Evolutionary conservation across 306 rosid species (phyloP).

Genomic region (Acacia crassicarpa): DNA sequence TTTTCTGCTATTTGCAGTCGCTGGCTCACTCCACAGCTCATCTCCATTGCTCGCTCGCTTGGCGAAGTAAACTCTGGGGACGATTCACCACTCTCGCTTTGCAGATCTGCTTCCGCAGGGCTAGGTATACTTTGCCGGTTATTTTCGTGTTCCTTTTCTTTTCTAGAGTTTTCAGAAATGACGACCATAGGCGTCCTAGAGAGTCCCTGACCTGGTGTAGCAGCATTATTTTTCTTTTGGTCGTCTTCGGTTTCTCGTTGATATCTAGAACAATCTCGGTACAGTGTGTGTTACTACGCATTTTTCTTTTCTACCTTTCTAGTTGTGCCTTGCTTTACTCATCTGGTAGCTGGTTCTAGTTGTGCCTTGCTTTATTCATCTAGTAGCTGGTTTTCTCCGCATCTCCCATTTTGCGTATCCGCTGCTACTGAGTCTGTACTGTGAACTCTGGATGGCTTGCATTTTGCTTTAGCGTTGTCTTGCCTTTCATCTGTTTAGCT

Average conservation of each 20-base stretch:
- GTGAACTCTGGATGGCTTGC: conserved; percentile 18
- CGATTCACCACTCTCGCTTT: neutral
- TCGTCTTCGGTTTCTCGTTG: neutral
- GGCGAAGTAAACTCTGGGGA: neutral
- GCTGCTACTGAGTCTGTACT: neutral
- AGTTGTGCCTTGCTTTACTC: conserved; percentile 29
- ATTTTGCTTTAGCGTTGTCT: conserved; percentile 7
- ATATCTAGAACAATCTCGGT: neutral
- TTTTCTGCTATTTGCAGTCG: neutral
- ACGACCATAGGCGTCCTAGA: neutral
- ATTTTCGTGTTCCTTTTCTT: neutral
- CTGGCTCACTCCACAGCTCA: neutral
- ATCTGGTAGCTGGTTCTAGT: conserved; percentile 24
- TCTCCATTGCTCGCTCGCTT: neutral
- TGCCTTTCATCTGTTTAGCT: neutral
- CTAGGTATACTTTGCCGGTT: neutral
- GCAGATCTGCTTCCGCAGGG: conserved; percentile 13
- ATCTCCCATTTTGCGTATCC: conserved; percentile 1
- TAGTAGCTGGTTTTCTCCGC: conserved; percentile 24
- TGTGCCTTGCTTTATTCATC: conserved; percentile 29
- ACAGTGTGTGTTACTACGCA: neutral
- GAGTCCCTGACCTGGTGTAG: neutral
- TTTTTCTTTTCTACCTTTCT: conserved; percentile 15
- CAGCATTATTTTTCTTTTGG: neutral
- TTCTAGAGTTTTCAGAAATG: neutral